Base-by-base conservation (phyloP, 257 asterid genomes). In the Catharanthus roseus region DNA sequence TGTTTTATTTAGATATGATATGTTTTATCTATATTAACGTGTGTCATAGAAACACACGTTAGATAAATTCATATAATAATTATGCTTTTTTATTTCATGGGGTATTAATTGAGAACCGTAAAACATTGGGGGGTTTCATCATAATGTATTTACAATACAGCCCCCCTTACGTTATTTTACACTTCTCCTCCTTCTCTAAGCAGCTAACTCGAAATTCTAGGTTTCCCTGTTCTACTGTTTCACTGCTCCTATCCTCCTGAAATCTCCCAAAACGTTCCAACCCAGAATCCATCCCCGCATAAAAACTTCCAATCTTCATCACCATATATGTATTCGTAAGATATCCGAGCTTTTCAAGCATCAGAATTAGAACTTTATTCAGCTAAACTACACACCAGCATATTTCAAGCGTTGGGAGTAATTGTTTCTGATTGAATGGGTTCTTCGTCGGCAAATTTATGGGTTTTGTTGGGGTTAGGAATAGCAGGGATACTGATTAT, bases 391-490 rank as follows among this genome's bases (percentile, higher is more conserved):
- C 6, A 18, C 3, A 34, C 34, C 67, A 19, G 28, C 16, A 34
- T n/a, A n/a, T n/a, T n/a, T n/a, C 5, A 60, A 16, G 44, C 33
- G 36, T 60, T 31, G 42, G 23, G 13, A 33, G 23, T 13, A 19
- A 58, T 58, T 58, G 21, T 28, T 26, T 53, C 34, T n/a, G n/a
- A n/a, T n/a, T 26, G 4, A 71, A 93, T 93, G 98, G 89, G 84
- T 49, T 87, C 96, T 69, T 77, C 88, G 45, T 71, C 96, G 28
- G 86, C 92, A 55, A 95, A 91, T 86, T 80, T 95, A 74, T 91
- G 92, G 93, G 99, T 91, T 64, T 85, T 95, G 77, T 68, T 95
- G 63, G 99, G 99, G 44, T 85, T 95, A 73, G 99, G 98, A 71
- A 80, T 95, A 73, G 99, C 99, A 24, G 99, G 99, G 50, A 88